Evolutionary conservation across 139 green algal species (phyloP).

Genomic region (Coelastrella sp.): DNA sequence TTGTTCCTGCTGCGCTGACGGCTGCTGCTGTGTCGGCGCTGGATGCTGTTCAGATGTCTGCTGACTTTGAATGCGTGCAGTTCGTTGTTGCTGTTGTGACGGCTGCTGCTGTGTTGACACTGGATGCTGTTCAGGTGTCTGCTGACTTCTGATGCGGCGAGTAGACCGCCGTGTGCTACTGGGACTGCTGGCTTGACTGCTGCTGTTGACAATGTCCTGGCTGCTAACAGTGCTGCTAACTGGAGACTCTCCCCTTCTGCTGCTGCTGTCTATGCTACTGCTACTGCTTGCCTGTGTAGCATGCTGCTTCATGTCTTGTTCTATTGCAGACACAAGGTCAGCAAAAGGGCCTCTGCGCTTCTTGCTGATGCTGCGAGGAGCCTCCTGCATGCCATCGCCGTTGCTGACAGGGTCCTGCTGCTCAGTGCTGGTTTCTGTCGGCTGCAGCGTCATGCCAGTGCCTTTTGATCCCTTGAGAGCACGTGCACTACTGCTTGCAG

Average conservation of each 20-base stretch:
- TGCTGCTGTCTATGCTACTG: constrained; percentile 33
- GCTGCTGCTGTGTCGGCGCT: constrained; percentile 11
- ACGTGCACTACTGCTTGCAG: not conserved
- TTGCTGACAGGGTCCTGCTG: not conserved
- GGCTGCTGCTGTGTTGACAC: constrained; percentile 10
- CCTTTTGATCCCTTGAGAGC: too few species aligned
- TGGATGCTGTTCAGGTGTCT: constrained; percentile 35
- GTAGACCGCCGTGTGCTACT: not conserved
- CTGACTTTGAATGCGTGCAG: constrained; percentile 46
- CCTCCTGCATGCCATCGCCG: not conserved
- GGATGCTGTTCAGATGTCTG: constrained; percentile 36
- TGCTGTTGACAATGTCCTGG: not conserved
- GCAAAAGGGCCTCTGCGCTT: not conserved
- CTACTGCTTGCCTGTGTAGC: not conserved
- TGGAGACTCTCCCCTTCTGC: not conserved
- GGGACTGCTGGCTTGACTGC: not conserved
- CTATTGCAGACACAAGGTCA: not conserved
- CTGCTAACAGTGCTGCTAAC: not conserved
- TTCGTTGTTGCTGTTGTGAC: not conserved
- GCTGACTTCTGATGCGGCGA: not conserved
- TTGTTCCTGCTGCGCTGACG: not conserved
- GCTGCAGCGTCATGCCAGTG: too few species aligned
- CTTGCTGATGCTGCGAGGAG: not conserved
- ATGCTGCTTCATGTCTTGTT: not conserved
- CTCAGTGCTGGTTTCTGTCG: not conserved